A percentile compares a stretch with the other conserved stretches of the same genome.
phyloP scores from a whole-genome alignment of 192 early-diverging fungal species.

The Anaeromyces robustus region DNA sequence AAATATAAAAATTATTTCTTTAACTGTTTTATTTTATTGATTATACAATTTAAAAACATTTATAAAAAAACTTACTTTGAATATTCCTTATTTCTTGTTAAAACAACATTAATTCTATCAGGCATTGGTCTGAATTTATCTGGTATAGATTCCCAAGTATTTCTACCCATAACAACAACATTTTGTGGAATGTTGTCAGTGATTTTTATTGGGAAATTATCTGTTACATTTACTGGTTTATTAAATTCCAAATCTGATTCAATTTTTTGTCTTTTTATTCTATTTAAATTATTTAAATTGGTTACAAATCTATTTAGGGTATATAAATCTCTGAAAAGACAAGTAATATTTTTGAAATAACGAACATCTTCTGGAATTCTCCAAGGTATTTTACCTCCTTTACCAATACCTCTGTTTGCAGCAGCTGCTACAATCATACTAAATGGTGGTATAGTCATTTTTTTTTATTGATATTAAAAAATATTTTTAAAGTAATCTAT shows the following conservation, averaged over 20 bases:
- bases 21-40: too few relatives aligned
- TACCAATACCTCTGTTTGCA: conserved; percentile 60
- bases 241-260: neutral
- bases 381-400: conserved; percentile 63
- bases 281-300: neutral
- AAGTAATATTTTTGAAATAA: conserved; percentile 61
- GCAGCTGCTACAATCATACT: conserved; percentile 63
- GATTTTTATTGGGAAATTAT: conserved; percentile 3
- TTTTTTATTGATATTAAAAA: neutral
- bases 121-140: conserved; percentile 59
- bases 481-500: too few relatives aligned
- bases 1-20: too few relatives aligned
- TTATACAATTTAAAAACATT: conserved; percentile 4
- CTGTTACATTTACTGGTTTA: neutral
- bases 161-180: conserved; percentile 83
- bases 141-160: conserved; percentile 89
- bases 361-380: conserved; percentile 67
- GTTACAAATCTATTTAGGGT: neutral
- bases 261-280: neutral
- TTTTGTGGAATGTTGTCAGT: conserved; percentile 25
- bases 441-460: neutral
- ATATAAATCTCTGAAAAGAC: neutral
- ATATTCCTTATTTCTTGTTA: conserved; percentile 24
- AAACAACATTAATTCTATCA: conserved; percentile 66
- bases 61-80: neutral